Evolutionary conservation across 139 green algal species (phyloP).

Genomic region (Marvania coccoides): DNA sequence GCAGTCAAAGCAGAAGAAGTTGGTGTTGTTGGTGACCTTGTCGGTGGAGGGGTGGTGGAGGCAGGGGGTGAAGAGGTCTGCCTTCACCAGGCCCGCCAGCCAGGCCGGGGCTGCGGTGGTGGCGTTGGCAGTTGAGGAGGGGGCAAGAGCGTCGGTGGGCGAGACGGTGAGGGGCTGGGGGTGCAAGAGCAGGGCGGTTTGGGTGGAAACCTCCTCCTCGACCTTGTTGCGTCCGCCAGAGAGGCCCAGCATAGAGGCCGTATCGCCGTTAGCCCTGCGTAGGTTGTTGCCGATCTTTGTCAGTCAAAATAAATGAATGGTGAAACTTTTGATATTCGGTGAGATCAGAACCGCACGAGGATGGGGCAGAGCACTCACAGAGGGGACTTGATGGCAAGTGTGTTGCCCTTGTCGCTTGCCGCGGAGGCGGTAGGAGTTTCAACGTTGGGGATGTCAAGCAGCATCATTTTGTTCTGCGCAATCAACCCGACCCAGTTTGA

Average conservation of each 20-base stretch:
- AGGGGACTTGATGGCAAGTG: constrained; percentile 12
- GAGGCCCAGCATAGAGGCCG: background rate
- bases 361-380: constrained; percentile 4
- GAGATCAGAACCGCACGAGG: background rate
- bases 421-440: no score
- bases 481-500: no score
- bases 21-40: constrained; percentile 24
- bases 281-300: no score
- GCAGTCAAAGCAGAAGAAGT: constrained; percentile 24
- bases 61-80: constrained; percentile 13
- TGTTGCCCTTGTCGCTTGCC: no score
- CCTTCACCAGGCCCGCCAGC: constrained; percentile 12
- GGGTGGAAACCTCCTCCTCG: background rate
- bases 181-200: background rate
- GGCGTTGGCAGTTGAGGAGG: no score
- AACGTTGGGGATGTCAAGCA: no score
- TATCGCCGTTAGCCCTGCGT: background rate
- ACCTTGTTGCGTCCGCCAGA: background rate
- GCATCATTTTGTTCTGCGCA: no score
- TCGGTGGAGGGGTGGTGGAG: constrained; percentile 7
- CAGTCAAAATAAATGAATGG: no score
- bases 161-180: background rate
- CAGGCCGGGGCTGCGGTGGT: no score
- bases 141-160: background rate
- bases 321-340: no score